These are phyloP conservation scores for Przewalskia tangutica DNA, from an alignment of 257 asterid species.

Conservation along the genomic window DNA sequence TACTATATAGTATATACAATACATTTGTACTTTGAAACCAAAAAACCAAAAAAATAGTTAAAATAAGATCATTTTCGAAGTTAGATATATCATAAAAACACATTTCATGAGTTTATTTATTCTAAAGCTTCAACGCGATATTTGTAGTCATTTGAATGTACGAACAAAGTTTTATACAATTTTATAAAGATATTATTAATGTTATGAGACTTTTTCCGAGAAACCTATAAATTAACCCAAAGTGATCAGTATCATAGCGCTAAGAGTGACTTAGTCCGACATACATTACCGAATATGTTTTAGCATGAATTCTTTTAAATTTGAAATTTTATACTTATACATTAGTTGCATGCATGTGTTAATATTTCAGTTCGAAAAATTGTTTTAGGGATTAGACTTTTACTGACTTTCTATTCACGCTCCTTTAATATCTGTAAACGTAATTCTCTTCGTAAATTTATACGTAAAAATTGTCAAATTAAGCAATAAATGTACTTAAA, in stretches of 20 bases:
- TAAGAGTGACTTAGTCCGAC: no score
- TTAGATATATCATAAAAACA: not conserved
- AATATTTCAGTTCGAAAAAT: no score
- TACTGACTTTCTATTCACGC: not conserved
- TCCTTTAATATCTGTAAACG: not conserved
- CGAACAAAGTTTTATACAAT: not conserved
- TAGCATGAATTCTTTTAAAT: no score
- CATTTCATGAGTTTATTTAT: not conserved
- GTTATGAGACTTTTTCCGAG: no score
- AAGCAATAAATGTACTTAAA: not conserved
- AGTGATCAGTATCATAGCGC: not conserved
- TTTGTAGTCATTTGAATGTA: not conserved
- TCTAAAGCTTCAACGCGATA: no score
- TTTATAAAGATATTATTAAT: no score
- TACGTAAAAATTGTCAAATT: not conserved
- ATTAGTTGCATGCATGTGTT: no score
- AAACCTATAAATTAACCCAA: no score
- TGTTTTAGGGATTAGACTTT: no score
- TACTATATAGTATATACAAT: not conserved
- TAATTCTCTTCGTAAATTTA: not conserved
- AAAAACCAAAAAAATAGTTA: not conserved
- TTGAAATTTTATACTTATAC: no score
- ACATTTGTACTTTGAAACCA: not conserved
- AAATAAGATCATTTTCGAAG: not conserved
- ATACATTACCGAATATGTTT: no score